A percentile compares a stretch with the other conserved stretches of the same genome.
These are phyloP conservation scores for Phoma herbarum DNA, from an alignment of 2,329 filamentous ascomycete species.

Conservation along the genomic window DNA sequence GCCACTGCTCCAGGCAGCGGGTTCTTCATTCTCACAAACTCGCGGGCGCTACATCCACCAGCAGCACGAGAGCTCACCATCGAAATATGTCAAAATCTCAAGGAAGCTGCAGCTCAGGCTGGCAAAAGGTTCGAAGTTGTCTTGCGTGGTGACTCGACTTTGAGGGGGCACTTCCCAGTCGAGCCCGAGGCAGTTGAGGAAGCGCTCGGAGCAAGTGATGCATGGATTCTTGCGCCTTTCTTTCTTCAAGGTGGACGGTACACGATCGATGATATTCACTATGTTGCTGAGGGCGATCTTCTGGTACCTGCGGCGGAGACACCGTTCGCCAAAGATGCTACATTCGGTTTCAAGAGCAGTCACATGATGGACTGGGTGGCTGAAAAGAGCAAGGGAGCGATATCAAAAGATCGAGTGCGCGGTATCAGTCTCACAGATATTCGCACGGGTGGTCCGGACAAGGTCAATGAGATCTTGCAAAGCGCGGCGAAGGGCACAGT, in stretches of 20 bases:
- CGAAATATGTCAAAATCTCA: slow-evolving; percentile 62
- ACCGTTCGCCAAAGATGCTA: slow-evolving; percentile 66
- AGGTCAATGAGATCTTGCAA: slow-evolving; percentile 55
- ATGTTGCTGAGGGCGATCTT: slow-evolving; percentile 62
- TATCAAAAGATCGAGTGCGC: slow-evolving; percentile 51
- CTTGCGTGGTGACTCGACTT: slow-evolving; percentile 64
- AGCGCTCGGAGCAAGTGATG: slow-evolving; percentile 61
- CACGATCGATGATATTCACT: slow-evolving; percentile 67
- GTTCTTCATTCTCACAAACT: slow-evolving; percentile 70
- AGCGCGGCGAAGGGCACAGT: slow-evolving; percentile 52
- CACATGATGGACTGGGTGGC: slow-evolving; percentile 63
- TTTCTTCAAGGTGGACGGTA: slow-evolving; percentile 67
- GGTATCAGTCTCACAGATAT: slow-evolving; percentile 61
- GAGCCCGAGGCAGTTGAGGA: slow-evolving; percentile 63
- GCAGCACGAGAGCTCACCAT: slow-evolving; percentile 59
- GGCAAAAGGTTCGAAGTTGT: slow-evolving; percentile 62
- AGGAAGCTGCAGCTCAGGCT: slow-evolving; percentile 54
- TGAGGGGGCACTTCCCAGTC: slow-evolving; percentile 65
- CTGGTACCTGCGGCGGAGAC: slow-evolving; percentile 63
- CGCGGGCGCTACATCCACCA: slow-evolving; percentile 62
- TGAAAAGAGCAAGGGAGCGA: slow-evolving; percentile 61
- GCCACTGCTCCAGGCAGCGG: slow-evolving; percentile 51
- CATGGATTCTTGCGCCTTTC: slow-evolving; percentile 66
- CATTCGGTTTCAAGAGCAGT: slow-evolving; percentile 65
- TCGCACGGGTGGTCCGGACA: slow-evolving; percentile 55